A percentile compares a stretch with the other conserved stretches of the same genome.
Evolutionary conservation across 2,329 filamentous ascomycete genomes (phyloP).

Genomic region (Aspergillus caelatus): DNA sequence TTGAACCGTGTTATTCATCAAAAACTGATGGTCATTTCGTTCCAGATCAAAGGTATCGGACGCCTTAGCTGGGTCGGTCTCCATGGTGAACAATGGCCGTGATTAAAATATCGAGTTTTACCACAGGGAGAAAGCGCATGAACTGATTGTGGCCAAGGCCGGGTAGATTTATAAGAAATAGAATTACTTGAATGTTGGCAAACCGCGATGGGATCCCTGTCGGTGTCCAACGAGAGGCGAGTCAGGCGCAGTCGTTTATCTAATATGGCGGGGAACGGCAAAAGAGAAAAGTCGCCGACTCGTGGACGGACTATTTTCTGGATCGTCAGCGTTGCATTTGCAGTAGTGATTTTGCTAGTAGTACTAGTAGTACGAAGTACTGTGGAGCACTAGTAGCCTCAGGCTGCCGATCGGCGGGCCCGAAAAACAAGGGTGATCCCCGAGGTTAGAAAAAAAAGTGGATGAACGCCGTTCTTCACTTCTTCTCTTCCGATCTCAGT

Average conservation of each 20-base stretch:
- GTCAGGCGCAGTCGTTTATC: background rate
- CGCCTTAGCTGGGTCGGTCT: background rate
- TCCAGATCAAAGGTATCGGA: slow-evolving; percentile 30
- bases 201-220: background rate
- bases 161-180: background rate
- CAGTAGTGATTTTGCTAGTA: background rate
- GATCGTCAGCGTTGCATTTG: background rate
- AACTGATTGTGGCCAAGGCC: background rate
- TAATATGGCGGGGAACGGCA: background rate
- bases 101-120: background rate
- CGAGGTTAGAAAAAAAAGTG: background rate
- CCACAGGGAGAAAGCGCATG: background rate
- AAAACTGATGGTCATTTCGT: slow-evolving; percentile 32
- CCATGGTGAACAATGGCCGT: background rate
- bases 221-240: background rate
- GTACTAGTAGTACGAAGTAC: background rate
- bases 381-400: background rate
- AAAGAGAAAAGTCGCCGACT: background rate
- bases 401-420: background rate
- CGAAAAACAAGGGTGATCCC: background rate
- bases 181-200: background rate
- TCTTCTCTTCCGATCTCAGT: background rate
- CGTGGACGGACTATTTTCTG: background rate
- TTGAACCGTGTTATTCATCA: slow-evolving; percentile 63
- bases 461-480: background rate